These are phyloP conservation scores for Fennellomyces sp. DNA, from an alignment of 371 early-diverging fungal species.

Conservation along the genomic window DNA sequence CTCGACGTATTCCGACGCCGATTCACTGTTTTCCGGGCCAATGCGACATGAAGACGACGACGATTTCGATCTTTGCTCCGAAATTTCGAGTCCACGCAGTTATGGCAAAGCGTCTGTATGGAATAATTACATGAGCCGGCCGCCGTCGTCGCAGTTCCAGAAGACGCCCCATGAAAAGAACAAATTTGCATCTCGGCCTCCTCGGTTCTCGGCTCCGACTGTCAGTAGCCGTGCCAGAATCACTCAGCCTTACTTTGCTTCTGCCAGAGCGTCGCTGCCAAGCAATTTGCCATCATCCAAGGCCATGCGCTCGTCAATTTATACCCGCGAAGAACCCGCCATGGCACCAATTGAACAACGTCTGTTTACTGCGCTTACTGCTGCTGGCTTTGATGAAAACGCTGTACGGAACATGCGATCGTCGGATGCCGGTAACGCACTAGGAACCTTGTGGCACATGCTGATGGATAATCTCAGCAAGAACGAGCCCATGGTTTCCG, in stretches of 20 bases:
- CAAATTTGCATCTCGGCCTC: constrained; percentile 18
- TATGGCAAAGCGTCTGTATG: neutral
- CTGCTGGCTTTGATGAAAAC: constrained; percentile 69
- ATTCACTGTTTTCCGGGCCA: constrained; percentile 26
- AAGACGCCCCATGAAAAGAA: constrained; percentile 8
- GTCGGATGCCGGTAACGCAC: constrained; percentile 66
- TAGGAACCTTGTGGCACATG: constrained; percentile 76
- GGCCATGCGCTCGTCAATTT: neutral
- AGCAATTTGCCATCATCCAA: constrained; percentile 7
- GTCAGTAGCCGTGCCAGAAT: constrained; percentile 21
- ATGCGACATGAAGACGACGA: constrained; percentile 13
- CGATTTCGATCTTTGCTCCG: constrained; percentile 24
- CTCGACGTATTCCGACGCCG: constrained; percentile 30
- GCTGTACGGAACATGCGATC: constrained; percentile 63
- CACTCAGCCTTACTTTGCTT: constrained; percentile 22
- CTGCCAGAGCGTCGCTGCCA: constrained; percentile 10
- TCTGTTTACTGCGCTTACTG: constrained; percentile 52
- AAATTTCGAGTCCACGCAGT: constrained; percentile 15
- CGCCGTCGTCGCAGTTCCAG: neutral
- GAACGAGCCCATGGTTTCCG: constrained; percentile 7
- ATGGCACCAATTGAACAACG: constrained; percentile 47
- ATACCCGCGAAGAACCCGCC: constrained; percentile 30
- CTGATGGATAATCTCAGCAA: constrained; percentile 48
- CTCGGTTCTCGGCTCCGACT: constrained; percentile 42
- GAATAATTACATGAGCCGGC: neutral